A percentile compares a stretch with the other conserved stretches of the same genome.
phyloP scores from a whole-genome alignment of 129 eudicot species.

The Artemisia annua region DNA sequence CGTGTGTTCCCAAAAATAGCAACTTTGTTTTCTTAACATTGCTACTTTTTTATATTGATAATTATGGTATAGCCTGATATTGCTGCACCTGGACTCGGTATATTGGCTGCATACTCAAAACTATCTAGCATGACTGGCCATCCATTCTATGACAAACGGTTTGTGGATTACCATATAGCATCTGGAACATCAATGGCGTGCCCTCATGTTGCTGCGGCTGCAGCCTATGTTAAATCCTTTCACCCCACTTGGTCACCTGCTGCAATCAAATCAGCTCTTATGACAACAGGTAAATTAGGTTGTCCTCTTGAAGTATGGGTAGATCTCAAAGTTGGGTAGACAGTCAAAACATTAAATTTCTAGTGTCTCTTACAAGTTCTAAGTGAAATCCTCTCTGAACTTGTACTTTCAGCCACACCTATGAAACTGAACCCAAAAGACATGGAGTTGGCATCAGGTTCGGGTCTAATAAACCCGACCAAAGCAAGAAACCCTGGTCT shows the following conservation, averaged over 20 bases:
- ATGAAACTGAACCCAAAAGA: slow-evolving; percentile 49
- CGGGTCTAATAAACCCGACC: slow-evolving; percentile 71
- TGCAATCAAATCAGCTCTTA: slow-evolving; percentile 87
- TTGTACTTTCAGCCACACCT: slow-evolving; percentile 47
- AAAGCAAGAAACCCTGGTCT: slow-evolving; percentile 77
- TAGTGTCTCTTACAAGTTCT: neutral
- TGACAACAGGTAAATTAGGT: slow-evolving; percentile 70
- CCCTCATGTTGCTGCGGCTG: slow-evolving; percentile 87
- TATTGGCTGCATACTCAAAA: slow-evolving; percentile 73
- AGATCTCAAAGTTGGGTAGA: neutral
- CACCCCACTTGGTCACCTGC: slow-evolving; percentile 89
- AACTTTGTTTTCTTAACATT: too few species aligned
- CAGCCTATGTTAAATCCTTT: slow-evolving; percentile 81
- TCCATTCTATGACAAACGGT: slow-evolving; percentile 42
- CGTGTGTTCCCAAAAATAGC: neutral
- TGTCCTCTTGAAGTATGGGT: too few species aligned
- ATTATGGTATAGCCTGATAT: slow-evolving; percentile 70
- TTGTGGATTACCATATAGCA: slow-evolving; percentile 39
- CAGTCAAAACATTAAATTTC: neutral
- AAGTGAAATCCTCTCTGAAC: neutral
- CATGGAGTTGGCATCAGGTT: slow-evolving; percentile 59
- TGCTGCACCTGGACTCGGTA: slow-evolving; percentile 77
- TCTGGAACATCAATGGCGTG: slow-evolving; percentile 95
- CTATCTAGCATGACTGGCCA: slow-evolving; percentile 35
- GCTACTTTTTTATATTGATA: neutral